Evolutionary conservation across 495 filamentous ascomycete genomes (phyloP).

Genomic region (Lentithecium fluviatile): DNA sequence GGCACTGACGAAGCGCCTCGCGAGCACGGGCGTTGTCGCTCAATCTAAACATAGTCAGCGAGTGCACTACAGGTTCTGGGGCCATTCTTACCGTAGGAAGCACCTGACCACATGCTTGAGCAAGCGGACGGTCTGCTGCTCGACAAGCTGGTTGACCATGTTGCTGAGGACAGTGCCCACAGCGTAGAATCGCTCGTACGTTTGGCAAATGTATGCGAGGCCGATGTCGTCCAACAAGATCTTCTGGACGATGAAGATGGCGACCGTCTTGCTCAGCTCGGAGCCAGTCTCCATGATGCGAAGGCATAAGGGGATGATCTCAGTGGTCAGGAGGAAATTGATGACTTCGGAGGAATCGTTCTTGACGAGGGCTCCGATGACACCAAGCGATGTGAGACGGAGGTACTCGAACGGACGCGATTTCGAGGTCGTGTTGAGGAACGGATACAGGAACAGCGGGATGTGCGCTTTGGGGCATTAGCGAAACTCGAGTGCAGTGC

Average conservation of each 20-base stretch:
- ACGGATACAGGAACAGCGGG: slow-evolving; percentile 95
- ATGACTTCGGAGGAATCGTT: slow-evolving; percentile 99
- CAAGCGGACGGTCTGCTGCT: slow-evolving; percentile 92
- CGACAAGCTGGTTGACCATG: slow-evolving; percentile 96
- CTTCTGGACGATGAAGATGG: slow-evolving; percentile 99
- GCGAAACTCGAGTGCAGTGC: neutral
- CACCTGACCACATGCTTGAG: slow-evolving; percentile 98
- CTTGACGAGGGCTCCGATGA: slow-evolving; percentile 97
- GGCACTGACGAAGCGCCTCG: slow-evolving; percentile 92
- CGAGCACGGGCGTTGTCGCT: slow-evolving; percentile 95
- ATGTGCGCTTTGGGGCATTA: slow-evolving; percentile 74
- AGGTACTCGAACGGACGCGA: slow-evolving; percentile 98
- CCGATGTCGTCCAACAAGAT: slow-evolving; percentile 96
- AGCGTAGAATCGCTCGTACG: slow-evolving; percentile 98
- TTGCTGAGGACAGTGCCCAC: slow-evolving; percentile 97
- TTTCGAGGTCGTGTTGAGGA: slow-evolving; percentile 98
- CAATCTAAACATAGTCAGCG: slow-evolving; percentile 9
- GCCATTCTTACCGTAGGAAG: slow-evolving; percentile 74
- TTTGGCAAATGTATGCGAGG: slow-evolving; percentile 97
- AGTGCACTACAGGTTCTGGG: slow-evolving; percentile 9
- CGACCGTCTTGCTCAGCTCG: slow-evolving; percentile 97
- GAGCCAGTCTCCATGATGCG: slow-evolving; percentile 99
- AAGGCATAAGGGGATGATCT: slow-evolving; percentile 97
- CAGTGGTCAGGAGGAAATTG: slow-evolving; percentile 96
- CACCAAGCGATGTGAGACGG: slow-evolving; percentile 93